Base-by-base conservation (phyloP, 331 rosid genomes). In the Acacia concinna region DNA sequence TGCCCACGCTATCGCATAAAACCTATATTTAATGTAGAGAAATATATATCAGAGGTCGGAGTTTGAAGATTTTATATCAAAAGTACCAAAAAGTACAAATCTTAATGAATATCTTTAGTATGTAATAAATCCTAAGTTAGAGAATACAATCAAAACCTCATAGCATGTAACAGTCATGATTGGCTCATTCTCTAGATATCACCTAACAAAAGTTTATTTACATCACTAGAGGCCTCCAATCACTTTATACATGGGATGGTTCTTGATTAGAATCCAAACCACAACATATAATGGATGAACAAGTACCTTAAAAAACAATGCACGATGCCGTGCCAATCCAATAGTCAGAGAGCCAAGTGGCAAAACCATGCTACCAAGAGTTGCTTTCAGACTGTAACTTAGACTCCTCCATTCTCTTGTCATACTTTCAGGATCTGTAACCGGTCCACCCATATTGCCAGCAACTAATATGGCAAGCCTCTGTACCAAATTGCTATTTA, bases 241-340 rank as follows among this genome's bases (percentile, higher is more conserved):
- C 68, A 70, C 31, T 52, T 69, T 72, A 57, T 43, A 27, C 41
- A 79, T 72, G 73, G 41, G 64, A 71, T 65, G 65, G 41, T 59
- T 74, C 73, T 68, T 46, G 70, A 57, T 65, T 34, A 46, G 76
- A 73, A 67, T 79, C 76, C 69, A 74, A 47, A 75, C 56, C 27
- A 73, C 59, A 32, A 37, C 77, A 38, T 25, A 71, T 54, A 69
- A 84, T 68, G 74, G 20, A 3, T 18, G 76, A 62, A 43, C 68
- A 84, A 65, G 76, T 79, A 96, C 99, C 99, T 96, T 96, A 84
- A 93, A 93, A 84, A 96, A 81, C 84, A 96, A 90, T 60, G 99
- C 97, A 21, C 99, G 98, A 87, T 96, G 99, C 52, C 98, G 94
- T 78, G 99, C 97, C 91, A 96, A 87, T 76, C 99, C 99, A 62